These are phyloP conservation scores for Trichoderma semiorbis DNA, from an alignment of 2,329 filamentous ascomycete genomes.

Conservation along the genomic window DNA sequence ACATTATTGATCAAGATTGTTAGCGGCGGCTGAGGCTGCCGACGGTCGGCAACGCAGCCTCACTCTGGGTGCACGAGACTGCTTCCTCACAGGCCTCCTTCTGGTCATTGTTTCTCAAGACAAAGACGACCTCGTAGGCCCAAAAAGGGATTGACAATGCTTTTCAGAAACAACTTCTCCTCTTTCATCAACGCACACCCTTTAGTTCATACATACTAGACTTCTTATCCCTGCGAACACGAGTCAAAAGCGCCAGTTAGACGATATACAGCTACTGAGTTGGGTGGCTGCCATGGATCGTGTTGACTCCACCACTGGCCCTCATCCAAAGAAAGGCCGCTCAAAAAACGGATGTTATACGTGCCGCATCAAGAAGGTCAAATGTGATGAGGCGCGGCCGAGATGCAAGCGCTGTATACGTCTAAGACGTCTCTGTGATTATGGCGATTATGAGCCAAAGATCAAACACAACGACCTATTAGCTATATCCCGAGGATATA, in stretches of 20 bases:
- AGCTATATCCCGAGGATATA: slow-evolving; percentile 3
- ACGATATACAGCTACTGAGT: background rate
- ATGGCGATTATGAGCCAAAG: slow-evolving; percentile 30
- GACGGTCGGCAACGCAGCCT: slow-evolving; percentile 13
- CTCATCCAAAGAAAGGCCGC: slow-evolving; percentile 18
- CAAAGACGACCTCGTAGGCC: background rate
- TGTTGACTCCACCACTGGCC: background rate
- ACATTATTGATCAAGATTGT: background rate
- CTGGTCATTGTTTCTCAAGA: background rate
- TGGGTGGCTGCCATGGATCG: background rate
- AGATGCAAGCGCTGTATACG: slow-evolving; percentile 28
- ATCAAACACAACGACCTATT: slow-evolving; percentile 9
- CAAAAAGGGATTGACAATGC: background rate
- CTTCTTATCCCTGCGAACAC: background rate
- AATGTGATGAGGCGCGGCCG: slow-evolving; percentile 30
- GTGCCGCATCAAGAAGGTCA: slow-evolving; percentile 32
- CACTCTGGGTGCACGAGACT: background rate
- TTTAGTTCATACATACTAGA: background rate
- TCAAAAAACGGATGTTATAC: slow-evolving; percentile 28
- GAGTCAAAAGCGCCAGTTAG: background rate
- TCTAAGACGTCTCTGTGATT: slow-evolving; percentile 29
- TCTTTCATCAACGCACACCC: background rate
- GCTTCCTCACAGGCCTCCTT: background rate
- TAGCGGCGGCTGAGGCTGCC: slow-evolving; percentile 11
- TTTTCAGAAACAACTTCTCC: background rate